phyloP scores from a whole-genome alignment of 2,329 filamentous ascomycete genomes.

The Tolypocladium tundrense region DNA sequence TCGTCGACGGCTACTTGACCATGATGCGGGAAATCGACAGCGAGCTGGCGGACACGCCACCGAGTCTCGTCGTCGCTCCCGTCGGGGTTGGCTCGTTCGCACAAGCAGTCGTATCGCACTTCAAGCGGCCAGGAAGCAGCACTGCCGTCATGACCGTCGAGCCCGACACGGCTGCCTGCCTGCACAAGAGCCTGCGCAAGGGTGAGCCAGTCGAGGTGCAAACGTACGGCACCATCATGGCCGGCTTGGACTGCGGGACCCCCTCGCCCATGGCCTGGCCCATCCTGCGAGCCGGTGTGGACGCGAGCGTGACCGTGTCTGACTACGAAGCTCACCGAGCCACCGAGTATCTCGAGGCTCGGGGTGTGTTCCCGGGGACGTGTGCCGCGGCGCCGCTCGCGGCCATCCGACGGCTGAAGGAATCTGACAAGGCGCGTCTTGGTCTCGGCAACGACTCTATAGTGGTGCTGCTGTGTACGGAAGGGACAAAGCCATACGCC shows the following conservation, averaged over 20 bases:
- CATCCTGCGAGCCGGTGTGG: slow-evolving; percentile 44
- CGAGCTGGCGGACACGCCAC: slow-evolving; percentile 34
- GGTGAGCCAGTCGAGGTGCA: slow-evolving; percentile 37
- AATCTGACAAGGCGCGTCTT: slow-evolving; percentile 21
- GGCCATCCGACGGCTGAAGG: slow-evolving; percentile 40
- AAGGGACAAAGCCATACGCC: slow-evolving; percentile 42
- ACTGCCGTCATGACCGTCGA: slow-evolving; percentile 55
- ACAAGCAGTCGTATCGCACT: slow-evolving; percentile 57
- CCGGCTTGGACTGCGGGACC: slow-evolving; percentile 63
- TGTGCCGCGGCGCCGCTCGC: slow-evolving; percentile 51
- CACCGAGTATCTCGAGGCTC: slow-evolving; percentile 37
- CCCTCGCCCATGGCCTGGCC: slow-evolving; percentile 57
- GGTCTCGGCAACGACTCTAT: slow-evolving; percentile 37
- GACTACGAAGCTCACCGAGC: slow-evolving; percentile 54
- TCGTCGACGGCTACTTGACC: slow-evolving; percentile 68
- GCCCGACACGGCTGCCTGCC: slow-evolving; percentile 52
- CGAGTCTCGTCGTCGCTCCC: slow-evolving; percentile 47
- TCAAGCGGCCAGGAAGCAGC: slow-evolving; percentile 32
- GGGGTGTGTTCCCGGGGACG: slow-evolving; percentile 44
- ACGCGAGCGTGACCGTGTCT: slow-evolving; percentile 49
- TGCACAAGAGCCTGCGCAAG: slow-evolving; percentile 40
- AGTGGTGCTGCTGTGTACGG: slow-evolving; percentile 56
- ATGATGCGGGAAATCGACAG: slow-evolving; percentile 59
- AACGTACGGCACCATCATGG: slow-evolving; percentile 60
- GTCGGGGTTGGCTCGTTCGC: slow-evolving; percentile 66